Evolutionary conservation across 306 rosid genomes (phyloP).

Genomic region (Dryas octopetala): DNA sequence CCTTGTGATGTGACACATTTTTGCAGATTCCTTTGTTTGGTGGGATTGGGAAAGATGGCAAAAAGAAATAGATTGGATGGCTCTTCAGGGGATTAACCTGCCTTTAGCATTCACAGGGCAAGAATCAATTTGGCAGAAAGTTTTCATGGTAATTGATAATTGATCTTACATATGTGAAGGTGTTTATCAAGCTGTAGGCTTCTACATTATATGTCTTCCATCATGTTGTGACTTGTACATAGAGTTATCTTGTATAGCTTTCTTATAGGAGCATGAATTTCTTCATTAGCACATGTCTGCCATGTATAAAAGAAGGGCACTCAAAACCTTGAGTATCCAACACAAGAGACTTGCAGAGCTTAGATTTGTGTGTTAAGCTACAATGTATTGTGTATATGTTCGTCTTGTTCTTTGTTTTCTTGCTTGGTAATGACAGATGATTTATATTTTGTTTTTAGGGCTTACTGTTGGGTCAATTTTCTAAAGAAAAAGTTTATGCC

Average conservation of each 20-base stretch:
- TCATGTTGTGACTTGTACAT: neutral
- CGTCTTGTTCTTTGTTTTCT: neutral
- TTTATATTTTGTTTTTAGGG: neutral
- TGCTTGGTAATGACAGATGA: neutral
- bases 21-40: constrained; percentile 92
- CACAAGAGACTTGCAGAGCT: neutral
- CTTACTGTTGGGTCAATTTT: neutral
- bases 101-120: constrained; percentile 96
- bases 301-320: neutral
- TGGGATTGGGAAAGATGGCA: constrained; percentile 99
- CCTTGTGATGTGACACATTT: neutral
- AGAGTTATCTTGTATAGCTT: neutral
- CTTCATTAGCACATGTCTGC: constrained; percentile 6
- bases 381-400: neutral
- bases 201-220: neutral
- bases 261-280: neutral
- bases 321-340: neutral
- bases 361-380: neutral
- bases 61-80: constrained; percentile 98
- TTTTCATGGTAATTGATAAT: constrained; percentile 59
- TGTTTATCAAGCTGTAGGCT: constrained; percentile 1
- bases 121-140: constrained; percentile 91
- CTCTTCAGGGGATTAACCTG: constrained; percentile 92
- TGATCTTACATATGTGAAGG: neutral
- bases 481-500: neutral